Conservation (phyloP, 768 basidiomycete genomes). For the Auriculariales sp. region DNA sequence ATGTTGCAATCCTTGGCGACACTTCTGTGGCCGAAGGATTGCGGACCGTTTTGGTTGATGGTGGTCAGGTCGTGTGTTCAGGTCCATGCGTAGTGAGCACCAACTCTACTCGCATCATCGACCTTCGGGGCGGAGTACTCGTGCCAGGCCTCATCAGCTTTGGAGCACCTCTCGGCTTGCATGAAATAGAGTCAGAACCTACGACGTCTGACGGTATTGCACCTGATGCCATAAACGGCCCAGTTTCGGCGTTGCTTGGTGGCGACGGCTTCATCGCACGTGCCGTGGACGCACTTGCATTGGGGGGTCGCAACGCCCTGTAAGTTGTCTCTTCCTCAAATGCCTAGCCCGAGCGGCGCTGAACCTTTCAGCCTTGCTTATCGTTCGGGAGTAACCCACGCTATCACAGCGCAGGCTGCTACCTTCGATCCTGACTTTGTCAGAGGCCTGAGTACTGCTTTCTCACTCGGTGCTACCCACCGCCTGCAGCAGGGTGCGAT, state of each 20-base stretch:
- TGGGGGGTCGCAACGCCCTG: constrained; percentile 44
- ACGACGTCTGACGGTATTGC: constrained; percentile 41
- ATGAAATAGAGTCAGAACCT: constrained; percentile 50
- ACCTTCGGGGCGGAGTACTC: constrained; percentile 53
- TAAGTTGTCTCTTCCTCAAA: constrained; percentile 18
- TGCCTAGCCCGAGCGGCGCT: not conserved
- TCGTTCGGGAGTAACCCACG: constrained; percentile 46
- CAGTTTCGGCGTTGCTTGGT: constrained; percentile 27
- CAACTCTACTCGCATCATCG: constrained; percentile 20
- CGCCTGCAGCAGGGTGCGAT: constrained; percentile 43
- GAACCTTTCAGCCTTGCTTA: constrained; percentile 38
- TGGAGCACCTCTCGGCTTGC: constrained; percentile 36
- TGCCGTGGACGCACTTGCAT: constrained; percentile 63
- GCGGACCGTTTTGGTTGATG: constrained; percentile 27
- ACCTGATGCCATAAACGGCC: constrained; percentile 30
- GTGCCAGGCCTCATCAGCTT: constrained; percentile 34
- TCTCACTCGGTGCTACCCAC: constrained; percentile 40
- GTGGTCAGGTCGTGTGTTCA: constrained; percentile 41
- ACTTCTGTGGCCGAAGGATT: constrained; percentile 11
- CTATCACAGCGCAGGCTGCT: constrained; percentile 41
- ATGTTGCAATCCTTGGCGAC: constrained; percentile 39
- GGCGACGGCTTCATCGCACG: constrained; percentile 29
- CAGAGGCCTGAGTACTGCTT: constrained; percentile 41
- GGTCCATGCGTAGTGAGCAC: constrained; percentile 14
- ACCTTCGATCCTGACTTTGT: constrained; percentile 33